These are phyloP conservation scores for Stevia rebaudiana DNA, from an alignment of 140 eudicot species.

Conservation along the genomic window DNA sequence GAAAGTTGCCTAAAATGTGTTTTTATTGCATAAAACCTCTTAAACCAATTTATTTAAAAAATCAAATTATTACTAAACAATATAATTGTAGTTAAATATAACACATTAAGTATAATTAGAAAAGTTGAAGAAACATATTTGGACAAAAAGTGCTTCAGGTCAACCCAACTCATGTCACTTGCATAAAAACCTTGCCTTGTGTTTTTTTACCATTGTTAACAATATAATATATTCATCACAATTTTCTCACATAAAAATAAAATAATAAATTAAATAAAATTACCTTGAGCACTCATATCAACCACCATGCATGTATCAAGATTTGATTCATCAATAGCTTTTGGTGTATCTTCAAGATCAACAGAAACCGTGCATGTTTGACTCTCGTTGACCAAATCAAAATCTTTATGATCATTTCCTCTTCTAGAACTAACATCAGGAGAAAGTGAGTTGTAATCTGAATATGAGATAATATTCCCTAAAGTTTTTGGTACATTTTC, in stretches of 20 bases:
- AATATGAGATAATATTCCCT: constrained; percentile 59
- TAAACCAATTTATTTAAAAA: not conserved
- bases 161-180: not conserved
- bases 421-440: constrained; percentile 45
- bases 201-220: not conserved
- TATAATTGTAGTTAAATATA: not conserved
- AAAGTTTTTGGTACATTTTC: constrained; percentile 50
- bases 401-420: constrained; percentile 7
- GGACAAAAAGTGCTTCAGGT: not conserved
- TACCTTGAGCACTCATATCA: constrained; percentile 42
- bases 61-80: not conserved
- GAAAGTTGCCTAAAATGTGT: not conserved
- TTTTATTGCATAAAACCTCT: not conserved
- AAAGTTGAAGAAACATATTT: not conserved
- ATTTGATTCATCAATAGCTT: constrained; percentile 13
- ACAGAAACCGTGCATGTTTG: not conserved
- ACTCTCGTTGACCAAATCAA: constrained; percentile 12
- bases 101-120: not conserved
- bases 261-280: not conserved
- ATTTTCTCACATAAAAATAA: not conserved
- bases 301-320: constrained; percentile 14
- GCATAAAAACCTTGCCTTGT: not conserved
- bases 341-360: constrained; percentile 19
- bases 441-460: constrained; percentile 42
- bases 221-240: not conserved